These are phyloP conservation scores for Sclerotinia subarctica DNA, from an alignment of 2,329 filamentous ascomycete species.

Conservation along the genomic window DNA sequence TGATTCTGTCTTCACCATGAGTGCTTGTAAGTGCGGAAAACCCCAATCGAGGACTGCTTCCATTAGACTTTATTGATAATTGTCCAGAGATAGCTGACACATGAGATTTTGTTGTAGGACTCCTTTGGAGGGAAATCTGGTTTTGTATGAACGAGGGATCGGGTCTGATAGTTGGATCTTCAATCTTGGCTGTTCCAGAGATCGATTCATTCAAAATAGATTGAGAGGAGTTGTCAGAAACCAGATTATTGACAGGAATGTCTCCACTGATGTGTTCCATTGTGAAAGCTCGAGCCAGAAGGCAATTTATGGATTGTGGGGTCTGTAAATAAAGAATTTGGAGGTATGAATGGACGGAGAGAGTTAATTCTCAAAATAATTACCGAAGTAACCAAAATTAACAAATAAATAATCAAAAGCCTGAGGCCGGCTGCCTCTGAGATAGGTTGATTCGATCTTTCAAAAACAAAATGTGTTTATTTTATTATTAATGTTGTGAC, in stretches of 20 bases:
- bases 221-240: neutral
- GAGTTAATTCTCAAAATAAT: constrained; percentile 1
- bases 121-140: constrained; percentile 32
- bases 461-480: neutral
- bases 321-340: constrained; percentile 3
- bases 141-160: constrained; percentile 33
- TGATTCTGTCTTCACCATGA: constrained; percentile 15
- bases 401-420: neutral
- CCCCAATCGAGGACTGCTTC: constrained; percentile 21
- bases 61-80: constrained; percentile 31
- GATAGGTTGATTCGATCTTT: neutral
- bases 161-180: constrained; percentile 6
- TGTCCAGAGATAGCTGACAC: constrained; percentile 28
- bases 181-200: constrained; percentile 7
- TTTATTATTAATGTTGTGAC: neutral
- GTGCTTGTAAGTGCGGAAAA: constrained; percentile 21
- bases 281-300: neutral
- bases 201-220: constrained; percentile 26
- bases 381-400: constrained; percentile 13
- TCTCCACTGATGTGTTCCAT: constrained; percentile 24
- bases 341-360: neutral
- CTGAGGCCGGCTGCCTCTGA: neutral
- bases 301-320: neutral
- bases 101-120: constrained; percentile 27
- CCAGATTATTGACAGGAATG: neutral